Conservation (phyloP, 148 eudicot genomes). For the Camellia lanceoleosa region DNA sequence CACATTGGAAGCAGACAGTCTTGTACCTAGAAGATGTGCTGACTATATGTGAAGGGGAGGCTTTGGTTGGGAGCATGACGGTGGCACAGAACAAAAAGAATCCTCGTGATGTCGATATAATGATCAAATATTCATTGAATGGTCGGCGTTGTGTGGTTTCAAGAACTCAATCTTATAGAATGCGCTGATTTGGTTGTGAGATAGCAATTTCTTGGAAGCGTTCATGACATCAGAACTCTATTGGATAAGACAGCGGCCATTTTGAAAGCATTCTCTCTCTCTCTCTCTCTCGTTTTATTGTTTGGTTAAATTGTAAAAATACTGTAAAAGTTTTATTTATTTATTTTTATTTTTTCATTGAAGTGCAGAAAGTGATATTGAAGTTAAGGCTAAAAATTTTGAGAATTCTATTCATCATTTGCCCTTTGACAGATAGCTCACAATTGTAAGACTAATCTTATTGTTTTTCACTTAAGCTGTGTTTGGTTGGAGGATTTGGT, state of each 20-base stretch:
- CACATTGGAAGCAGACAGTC: constrained; percentile 99
- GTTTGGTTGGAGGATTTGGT: no score
- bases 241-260: background rate
- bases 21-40: constrained; percentile 89
- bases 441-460: no score
- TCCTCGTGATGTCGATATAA: constrained; percentile 90
- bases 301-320: background rate
- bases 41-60: constrained; percentile 82
- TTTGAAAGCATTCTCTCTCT: background rate
- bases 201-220: background rate
- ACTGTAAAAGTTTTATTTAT: background rate
- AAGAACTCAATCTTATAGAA: constrained; percentile 72
- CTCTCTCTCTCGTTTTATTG: background rate
- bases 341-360: background rate
- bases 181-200: constrained; percentile 46
- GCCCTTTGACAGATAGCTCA: background rate
- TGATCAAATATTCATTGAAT: constrained; percentile 67
- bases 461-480: background rate
- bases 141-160: constrained; percentile 67
- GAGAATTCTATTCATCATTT: constrained; percentile 6
- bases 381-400: background rate
- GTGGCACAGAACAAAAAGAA: constrained; percentile 89
- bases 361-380: background rate
- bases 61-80: constrained; percentile 65
- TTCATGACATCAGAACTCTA: background rate